Conservation (phyloP, 2,329 filamentous ascomycete species). For the Hypoxylon sp. region DNA sequence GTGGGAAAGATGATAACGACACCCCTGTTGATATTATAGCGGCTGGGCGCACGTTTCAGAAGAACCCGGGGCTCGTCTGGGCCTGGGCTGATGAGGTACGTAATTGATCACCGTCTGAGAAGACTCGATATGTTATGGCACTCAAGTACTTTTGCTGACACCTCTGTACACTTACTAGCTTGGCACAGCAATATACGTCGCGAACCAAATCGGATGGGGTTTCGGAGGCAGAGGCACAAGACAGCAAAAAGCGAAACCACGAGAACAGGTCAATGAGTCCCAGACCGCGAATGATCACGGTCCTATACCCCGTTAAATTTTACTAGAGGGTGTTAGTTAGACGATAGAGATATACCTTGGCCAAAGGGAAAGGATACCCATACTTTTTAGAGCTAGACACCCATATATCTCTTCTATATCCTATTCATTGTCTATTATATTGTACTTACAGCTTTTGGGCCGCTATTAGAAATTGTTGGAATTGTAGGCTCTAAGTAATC, state of each 20-base stretch:
- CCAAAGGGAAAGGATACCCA: neutral
- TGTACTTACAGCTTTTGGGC: neutral
- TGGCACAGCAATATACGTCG: slow-evolving; percentile 44
- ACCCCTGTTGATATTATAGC: slow-evolving; percentile 63
- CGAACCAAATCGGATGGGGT: slow-evolving; percentile 70
- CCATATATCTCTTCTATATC: neutral
- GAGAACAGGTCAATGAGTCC: neutral
- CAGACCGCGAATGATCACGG: neutral
- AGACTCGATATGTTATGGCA: neutral
- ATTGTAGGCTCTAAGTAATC: no score
- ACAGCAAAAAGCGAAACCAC: neutral
- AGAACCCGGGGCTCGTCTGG: slow-evolving; percentile 71
- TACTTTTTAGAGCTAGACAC: neutral
- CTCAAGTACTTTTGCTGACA: slow-evolving; percentile 13
- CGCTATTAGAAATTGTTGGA: neutral
- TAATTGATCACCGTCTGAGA: neutral
- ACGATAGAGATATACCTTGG: neutral
- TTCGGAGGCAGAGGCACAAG: slow-evolving; percentile 61
- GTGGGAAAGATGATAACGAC: slow-evolving; percentile 40
- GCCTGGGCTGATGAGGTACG: slow-evolving; percentile 69
- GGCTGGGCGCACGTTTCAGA: slow-evolving; percentile 69
- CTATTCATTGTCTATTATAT: neutral
- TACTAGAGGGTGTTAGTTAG: neutral
- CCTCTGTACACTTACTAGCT: slow-evolving; percentile 18
- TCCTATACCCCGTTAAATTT: slow-evolving; percentile 1